Conservation (phyloP, 1,284 basidiomycete genomes). For the Leucoagaricus sp. region DNA sequence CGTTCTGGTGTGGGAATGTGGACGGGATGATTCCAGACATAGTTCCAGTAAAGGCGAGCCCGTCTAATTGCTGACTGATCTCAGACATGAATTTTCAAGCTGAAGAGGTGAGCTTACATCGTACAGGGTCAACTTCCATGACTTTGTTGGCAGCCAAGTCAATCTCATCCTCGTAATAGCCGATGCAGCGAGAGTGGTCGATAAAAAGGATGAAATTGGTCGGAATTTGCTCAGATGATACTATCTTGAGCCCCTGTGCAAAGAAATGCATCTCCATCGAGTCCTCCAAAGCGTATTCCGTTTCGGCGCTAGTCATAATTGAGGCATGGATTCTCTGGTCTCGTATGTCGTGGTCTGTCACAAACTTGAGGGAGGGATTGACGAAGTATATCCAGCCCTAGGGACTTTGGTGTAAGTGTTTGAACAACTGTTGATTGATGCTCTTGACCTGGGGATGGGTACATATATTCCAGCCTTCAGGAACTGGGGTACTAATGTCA, state of each 20-base stretch:
- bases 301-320: not conserved
- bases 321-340: constrained; percentile 22
- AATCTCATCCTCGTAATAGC: constrained; percentile 32
- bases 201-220: constrained; percentile 33
- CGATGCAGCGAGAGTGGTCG: constrained; percentile 43
- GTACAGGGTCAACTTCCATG: constrained; percentile 28
- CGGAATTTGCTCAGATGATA: constrained; percentile 17
- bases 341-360: constrained; percentile 52
- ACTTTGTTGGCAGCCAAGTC: constrained; percentile 32
- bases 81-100: not conserved
- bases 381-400: constrained; percentile 54
- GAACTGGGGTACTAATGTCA: not conserved
- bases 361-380: constrained; percentile 36
- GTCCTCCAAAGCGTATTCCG: constrained; percentile 31
- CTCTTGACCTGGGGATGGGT: constrained; percentile 34
- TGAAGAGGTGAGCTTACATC: constrained; percentile 6
- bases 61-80: constrained; percentile 40
- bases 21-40: constrained; percentile 46
- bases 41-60: constrained; percentile 53
- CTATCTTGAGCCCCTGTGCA: constrained; percentile 23
- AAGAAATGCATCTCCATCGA: constrained; percentile 44
- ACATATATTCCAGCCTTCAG: constrained; percentile 32
- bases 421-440: not conserved
- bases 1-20: constrained; percentile 41
- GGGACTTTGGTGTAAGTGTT: not conserved